These are phyloP conservation scores for Chaetomium sp. DNA, from an alignment of 2,329 filamentous ascomycete species.

Conservation along the genomic window DNA sequence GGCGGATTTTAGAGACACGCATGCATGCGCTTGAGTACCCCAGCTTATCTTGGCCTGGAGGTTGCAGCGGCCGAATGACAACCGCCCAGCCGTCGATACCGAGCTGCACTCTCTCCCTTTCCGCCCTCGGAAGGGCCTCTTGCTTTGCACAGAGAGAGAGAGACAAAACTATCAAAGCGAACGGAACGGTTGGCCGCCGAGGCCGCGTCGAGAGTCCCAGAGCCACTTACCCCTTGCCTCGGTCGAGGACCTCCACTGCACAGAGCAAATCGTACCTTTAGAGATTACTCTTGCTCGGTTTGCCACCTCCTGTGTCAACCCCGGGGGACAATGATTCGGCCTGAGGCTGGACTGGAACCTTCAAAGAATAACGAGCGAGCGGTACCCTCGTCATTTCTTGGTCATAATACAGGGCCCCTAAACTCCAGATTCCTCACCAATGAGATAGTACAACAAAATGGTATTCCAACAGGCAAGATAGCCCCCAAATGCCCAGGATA, in stretches of 20 bases:
- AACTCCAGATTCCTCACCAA: neutral
- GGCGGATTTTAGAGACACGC: conserved; percentile 1
- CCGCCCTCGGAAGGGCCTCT: neutral
- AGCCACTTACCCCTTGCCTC: neutral
- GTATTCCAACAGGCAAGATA: neutral
- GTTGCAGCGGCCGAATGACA: neutral
- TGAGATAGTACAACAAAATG: neutral
- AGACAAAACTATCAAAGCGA: conserved; percentile 9
- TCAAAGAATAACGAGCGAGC: neutral
- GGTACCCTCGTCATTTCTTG: neutral
- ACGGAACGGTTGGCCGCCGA: neutral
- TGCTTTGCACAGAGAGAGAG: too few species aligned
- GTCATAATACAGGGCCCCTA: neutral
- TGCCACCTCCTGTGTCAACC: neutral
- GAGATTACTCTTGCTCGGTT: neutral
- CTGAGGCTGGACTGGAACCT: neutral
- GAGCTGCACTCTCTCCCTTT: neutral
- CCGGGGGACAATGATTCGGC: neutral
- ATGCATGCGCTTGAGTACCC: neutral
- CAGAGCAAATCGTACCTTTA: neutral
- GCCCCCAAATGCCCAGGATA: neutral
- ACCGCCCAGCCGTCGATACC: neutral
- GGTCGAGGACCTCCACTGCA: neutral
- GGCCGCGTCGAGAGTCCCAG: neutral
- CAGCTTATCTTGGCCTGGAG: neutral